Conservation (phyloP, 352 stramenopile species). For the Globisporangium rhizosaccharum region DNA sequence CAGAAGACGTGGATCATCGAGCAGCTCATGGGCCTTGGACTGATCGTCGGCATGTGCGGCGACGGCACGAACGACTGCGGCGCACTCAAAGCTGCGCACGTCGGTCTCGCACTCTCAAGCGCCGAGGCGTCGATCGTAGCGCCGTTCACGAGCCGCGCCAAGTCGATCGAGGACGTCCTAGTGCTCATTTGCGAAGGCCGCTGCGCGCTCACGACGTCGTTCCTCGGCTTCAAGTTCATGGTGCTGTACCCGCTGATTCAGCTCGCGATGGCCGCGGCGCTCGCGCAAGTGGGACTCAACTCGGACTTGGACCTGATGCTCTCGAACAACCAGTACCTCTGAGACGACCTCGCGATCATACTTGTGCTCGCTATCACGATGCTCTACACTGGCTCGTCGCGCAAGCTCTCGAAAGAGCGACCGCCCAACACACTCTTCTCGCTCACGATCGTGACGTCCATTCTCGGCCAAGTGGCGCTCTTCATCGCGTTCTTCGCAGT, state of each 20-base stretch:
- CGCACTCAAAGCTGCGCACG: slow-evolving; percentile 87
- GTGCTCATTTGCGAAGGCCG: slow-evolving; percentile 81
- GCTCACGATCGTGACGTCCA: slow-evolving; percentile 37
- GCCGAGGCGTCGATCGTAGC: slow-evolving; percentile 83
- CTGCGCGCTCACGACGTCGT: slow-evolving; percentile 63
- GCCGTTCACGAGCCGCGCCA: slow-evolving; percentile 85
- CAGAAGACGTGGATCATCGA: slow-evolving; percentile 59
- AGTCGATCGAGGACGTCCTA: slow-evolving; percentile 62
- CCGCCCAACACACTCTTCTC: slow-evolving; percentile 50
- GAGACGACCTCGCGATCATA: slow-evolving; percentile 50
- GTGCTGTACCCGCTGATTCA: slow-evolving; percentile 61
- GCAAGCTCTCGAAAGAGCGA: slow-evolving; percentile 23
- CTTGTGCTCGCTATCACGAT: slow-evolving; percentile 46
- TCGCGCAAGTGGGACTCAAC: slow-evolving; percentile 22
- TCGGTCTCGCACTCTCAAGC: slow-evolving; percentile 79
- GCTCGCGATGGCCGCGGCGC: slow-evolving; percentile 35
- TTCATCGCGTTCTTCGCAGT: slow-evolving; percentile 44
- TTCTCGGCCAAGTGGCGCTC: slow-evolving; percentile 38
- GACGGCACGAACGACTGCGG: slow-evolving; percentile 88
- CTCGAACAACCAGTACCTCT: slow-evolving; percentile 58
- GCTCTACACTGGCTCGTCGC: slow-evolving; percentile 40
- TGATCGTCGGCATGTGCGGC: slow-evolving; percentile 61
- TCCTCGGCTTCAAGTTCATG: slow-evolving; percentile 54
- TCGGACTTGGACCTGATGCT: slow-evolving; percentile 30
- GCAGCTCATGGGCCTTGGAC: slow-evolving; percentile 35